A percentile compares a stretch with the other conserved stretches of the same genome.
Conservation (phyloP, 2,329 filamentous ascomycete genomes). For the Clarireedia hainanense region DNA sequence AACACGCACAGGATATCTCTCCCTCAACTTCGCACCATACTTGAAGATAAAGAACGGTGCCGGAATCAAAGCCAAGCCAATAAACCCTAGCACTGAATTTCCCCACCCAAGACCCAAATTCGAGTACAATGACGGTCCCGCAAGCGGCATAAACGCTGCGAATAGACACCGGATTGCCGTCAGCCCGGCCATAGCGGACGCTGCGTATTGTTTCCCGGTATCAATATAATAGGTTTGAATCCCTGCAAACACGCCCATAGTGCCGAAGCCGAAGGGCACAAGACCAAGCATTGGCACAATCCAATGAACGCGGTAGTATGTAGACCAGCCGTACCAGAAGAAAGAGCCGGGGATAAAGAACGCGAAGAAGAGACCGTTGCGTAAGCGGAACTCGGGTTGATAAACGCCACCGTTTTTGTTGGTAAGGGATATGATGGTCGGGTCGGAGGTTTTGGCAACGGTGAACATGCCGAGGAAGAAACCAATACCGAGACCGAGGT, state of each 20-base stretch:
- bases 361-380: conserved; percentile 39
- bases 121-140: conserved; percentile 31
- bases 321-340: conserved; percentile 42
- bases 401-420: conserved; percentile 32
- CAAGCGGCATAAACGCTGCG: conserved; percentile 43
- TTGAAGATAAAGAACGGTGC: background rate
- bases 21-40: background rate
- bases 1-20: background rate
- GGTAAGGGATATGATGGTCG: conserved; percentile 38
- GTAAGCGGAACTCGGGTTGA: conserved; percentile 26
- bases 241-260: conserved; percentile 34
- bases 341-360: conserved; percentile 34
- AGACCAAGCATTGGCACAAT: conserved; percentile 37
- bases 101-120: conserved; percentile 8
- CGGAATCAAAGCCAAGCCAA: background rate
- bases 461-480: conserved; percentile 33
- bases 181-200: conserved; percentile 32
- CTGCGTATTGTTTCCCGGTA: conserved; percentile 32
- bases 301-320: conserved; percentile 31
- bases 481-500: conserved; percentile 37
- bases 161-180: conserved; percentile 36
- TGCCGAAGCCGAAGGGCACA: conserved; percentile 34
- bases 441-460: conserved; percentile 38
- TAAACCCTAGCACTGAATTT: conserved; percentile 7
- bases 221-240: conserved; percentile 39